Percentiles rank a stretch among this genome's conserved stretches.
Evolutionary conservation across 257 asterid species (phyloP).

Genomic region (Galeopsis tetrahit): DNA sequence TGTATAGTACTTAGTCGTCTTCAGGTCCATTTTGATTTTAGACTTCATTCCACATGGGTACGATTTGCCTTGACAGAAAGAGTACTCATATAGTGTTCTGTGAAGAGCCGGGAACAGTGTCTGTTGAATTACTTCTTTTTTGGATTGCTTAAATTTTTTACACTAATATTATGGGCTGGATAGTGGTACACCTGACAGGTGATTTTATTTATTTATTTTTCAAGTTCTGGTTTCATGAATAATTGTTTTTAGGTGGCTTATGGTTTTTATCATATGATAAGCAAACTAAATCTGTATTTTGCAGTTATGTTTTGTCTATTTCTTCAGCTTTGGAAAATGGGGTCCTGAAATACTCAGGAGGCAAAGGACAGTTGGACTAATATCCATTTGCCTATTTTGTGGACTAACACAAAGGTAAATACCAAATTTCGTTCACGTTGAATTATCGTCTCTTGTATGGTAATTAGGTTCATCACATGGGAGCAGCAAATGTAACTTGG

Average conservation of each 20-base stretch:
- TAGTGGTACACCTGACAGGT: conserved; percentile 9
- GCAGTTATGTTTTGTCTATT: neutral
- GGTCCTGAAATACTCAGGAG: neutral
- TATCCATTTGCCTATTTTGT: too few relatives aligned
- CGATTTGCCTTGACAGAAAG: neutral
- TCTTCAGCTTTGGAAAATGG: neutral
- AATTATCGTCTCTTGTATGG: neutral
- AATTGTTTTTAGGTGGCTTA: too few relatives aligned
- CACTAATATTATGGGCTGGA: neutral
- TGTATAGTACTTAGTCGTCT: neutral
- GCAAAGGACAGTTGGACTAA: too few relatives aligned
- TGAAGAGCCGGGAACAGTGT: neutral
- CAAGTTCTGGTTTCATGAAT: neutral
- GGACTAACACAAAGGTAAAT: too few relatives aligned
- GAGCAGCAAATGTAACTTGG: conserved; percentile 24
- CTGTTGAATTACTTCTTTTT: conserved; percentile 2
- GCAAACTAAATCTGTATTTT: too few relatives aligned
- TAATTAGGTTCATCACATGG: conserved; percentile 1
- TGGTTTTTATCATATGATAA: too few relatives aligned
- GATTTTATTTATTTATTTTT: neutral
- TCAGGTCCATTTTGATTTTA: neutral
- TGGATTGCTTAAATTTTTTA: neutral
- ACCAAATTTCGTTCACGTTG: too few relatives aligned
- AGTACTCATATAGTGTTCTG: neutral
- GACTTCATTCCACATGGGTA: neutral